Conservation (phyloP, 148 eudicot species). For the Rhododendron ovatum region DNA sequence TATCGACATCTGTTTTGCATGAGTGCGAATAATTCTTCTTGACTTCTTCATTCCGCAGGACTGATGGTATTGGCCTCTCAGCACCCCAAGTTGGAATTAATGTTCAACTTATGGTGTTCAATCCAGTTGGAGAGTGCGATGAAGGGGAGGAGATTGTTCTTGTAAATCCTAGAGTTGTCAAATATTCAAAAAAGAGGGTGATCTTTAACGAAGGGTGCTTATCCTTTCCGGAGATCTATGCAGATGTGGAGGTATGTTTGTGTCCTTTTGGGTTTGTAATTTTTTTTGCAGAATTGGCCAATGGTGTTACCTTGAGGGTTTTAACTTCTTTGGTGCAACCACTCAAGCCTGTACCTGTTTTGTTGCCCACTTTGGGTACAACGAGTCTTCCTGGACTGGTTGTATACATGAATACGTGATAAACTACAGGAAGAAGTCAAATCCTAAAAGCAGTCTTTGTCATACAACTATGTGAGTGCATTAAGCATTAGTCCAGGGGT, state of each 20-base stretch:
- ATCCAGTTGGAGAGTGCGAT: slow-evolving; percentile 86
- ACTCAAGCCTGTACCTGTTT: neutral
- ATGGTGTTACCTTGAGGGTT: neutral
- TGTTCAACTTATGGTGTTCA: slow-evolving; percentile 97
- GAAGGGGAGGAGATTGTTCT: slow-evolving; percentile 94
- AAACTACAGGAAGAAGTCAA: neutral
- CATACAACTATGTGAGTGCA: neutral
- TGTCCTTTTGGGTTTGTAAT: neutral
- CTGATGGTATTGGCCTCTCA: slow-evolving; percentile 99
- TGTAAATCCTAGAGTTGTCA: slow-evolving; percentile 77
- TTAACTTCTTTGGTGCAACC: neutral
- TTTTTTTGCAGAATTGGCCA: neutral
- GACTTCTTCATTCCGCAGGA: slow-evolving; percentile 63
- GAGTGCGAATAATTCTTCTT: slow-evolving; percentile 41
- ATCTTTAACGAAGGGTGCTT: slow-evolving; percentile 81
- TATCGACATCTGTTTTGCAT: slow-evolving; percentile 22
- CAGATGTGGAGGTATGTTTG: slow-evolving; percentile 67
- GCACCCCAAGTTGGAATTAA: slow-evolving; percentile 98
- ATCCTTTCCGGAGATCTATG: slow-evolving; percentile 85
- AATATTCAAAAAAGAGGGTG: slow-evolving; percentile 59
- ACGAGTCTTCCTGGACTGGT: neutral
- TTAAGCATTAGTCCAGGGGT: neutral
- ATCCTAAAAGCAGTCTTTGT: neutral
- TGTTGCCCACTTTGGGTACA: neutral
- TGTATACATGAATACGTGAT: neutral